Base-by-base conservation (phyloP, 1,284 basidiomycete species). In the Phellinidium pouzarii region DNA sequence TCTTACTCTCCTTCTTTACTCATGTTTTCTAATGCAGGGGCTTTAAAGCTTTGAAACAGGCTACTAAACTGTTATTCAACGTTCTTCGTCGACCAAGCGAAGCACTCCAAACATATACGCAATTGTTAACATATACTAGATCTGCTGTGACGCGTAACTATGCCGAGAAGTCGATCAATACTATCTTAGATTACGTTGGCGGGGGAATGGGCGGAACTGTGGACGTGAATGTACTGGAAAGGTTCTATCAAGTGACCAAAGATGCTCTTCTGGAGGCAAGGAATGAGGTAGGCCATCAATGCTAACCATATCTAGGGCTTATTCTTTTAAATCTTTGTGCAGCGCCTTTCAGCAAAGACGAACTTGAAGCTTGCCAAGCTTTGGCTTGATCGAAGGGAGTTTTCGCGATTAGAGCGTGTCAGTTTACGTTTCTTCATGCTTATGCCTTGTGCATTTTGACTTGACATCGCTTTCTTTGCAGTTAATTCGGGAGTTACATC, bases 41-140 rank as follows among this genome's bases (percentile, higher is more conserved):
- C 1, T 99, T 99, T 80, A 99, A 99, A 67, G 91, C 94, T 4
- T 77, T 99, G 52, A 99, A 99, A 64, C 96, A 99, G 64, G 91
- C 90, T 43, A 98, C 94, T 20, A 99, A 99, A 69, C 76, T 98
- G 52, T 82, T 95, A 54, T 99, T 91, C 67, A 78, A 94, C 44
- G 74, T 74, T 9, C 77, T 94, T 34, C 80, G 81, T 56, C 75
- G 87, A 60, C 93, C 93, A 37, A 77, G 80, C 22, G 87, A 94
- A 47, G 95, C 96, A 0, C 73, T 99, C 45, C 72, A 81, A 64
- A 88, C 93, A 4, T 98, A 99, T 66, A 85, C 75, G 6, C 78
- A 87, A 61, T 77, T 99, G 2, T 73, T 98, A 52, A 82, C 84
- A 0, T 99, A 97, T 69, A 98, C 94, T 9, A 94, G 93, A 66